These are phyloP conservation scores for Fusarium sp. DNA, from an alignment of 2,329 filamentous ascomycete species.

Conservation along the genomic window DNA sequence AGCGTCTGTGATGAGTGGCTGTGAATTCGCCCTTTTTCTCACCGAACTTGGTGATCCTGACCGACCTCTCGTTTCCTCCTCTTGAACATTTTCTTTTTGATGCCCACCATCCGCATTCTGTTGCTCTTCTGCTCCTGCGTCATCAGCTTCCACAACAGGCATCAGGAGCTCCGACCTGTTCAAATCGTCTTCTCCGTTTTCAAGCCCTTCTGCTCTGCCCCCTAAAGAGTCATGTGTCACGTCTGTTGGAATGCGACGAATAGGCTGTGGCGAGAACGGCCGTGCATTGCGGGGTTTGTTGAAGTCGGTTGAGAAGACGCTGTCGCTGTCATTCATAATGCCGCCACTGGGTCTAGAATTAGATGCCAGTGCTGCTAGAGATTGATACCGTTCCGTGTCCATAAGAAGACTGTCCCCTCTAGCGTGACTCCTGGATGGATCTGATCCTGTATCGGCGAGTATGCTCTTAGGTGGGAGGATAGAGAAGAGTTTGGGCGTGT, in stretches of 20 bases:
- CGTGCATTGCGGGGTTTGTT: constrained; percentile 62
- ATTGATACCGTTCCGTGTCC: constrained; percentile 64
- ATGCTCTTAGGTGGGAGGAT: constrained; percentile 71
- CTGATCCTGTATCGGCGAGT: constrained; percentile 60
- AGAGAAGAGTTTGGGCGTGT: constrained; percentile 64
- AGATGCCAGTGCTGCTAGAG: constrained; percentile 58
- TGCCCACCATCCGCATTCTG: constrained; percentile 3
- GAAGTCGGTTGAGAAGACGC: constrained; percentile 62
- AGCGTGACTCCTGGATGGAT: constrained; percentile 50
- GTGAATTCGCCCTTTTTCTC: constrained; percentile 33
- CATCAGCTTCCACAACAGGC: constrained; percentile 32
- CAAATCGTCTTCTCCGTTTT: constrained; percentile 33
- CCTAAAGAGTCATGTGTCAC: constrained; percentile 52
- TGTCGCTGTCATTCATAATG: constrained; percentile 57
- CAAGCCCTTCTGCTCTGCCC: constrained; percentile 30
- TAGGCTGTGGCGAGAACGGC: constrained; percentile 68
- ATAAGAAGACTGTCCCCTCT: constrained; percentile 64
- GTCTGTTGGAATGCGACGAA: constrained; percentile 51
- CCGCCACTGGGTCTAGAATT: constrained; percentile 39
- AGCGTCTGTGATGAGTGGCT: constrained; percentile 41
- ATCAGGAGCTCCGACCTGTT: constrained; percentile 31
- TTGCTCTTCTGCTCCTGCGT: constrained; percentile 16
- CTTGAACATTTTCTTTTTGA: not conserved
- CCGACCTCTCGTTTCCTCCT: constrained; percentile 30
- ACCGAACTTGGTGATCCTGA: constrained; percentile 19